A percentile compares a stretch with the other conserved stretches of the same genome.
Conservation (phyloP, 331 rosid species). For the Quercus lobata region DNA sequence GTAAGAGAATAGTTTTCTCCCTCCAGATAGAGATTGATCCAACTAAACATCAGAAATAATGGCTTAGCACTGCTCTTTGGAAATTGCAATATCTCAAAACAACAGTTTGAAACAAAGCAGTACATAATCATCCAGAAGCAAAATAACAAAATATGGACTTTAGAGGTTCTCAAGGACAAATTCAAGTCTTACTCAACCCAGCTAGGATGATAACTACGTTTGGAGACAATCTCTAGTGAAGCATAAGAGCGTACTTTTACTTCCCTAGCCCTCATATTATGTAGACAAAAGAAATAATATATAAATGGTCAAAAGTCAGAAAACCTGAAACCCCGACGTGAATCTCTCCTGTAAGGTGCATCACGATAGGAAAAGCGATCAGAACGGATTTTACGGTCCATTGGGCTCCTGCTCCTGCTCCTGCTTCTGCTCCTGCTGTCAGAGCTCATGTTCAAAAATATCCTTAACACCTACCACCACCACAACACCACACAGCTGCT, state of each 20-base stretch:
- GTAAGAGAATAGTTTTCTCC: background rate
- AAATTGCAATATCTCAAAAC: background rate
- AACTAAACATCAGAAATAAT: background rate
- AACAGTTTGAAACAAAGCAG: background rate
- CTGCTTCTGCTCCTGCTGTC: conserved; percentile 75
- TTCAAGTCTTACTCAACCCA: background rate
- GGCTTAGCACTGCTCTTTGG: background rate
- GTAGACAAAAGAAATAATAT: conserved; percentile 20
- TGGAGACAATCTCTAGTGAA: background rate
- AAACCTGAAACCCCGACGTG: conserved; percentile 98
- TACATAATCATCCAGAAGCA: background rate
- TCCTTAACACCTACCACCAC: conserved; percentile 65
- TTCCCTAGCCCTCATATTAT: conserved; percentile 28
- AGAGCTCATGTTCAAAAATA: conserved; percentile 71
- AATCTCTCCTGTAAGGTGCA: conserved; percentile 95
- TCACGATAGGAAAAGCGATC: conserved; percentile 90
- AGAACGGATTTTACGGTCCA: conserved; percentile 88
- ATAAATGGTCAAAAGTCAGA: conserved; percentile 34
- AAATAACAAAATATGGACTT: background rate
- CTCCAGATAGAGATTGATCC: background rate
- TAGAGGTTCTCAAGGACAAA: background rate
- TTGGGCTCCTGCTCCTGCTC: conserved; percentile 96
- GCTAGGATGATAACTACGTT: background rate
- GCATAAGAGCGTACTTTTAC: background rate
- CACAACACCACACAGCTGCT: conserved; percentile 59